Evolutionary conservation across 768 basidiomycete species (phyloP).

Genomic region (Nidularia pulvinata): DNA sequence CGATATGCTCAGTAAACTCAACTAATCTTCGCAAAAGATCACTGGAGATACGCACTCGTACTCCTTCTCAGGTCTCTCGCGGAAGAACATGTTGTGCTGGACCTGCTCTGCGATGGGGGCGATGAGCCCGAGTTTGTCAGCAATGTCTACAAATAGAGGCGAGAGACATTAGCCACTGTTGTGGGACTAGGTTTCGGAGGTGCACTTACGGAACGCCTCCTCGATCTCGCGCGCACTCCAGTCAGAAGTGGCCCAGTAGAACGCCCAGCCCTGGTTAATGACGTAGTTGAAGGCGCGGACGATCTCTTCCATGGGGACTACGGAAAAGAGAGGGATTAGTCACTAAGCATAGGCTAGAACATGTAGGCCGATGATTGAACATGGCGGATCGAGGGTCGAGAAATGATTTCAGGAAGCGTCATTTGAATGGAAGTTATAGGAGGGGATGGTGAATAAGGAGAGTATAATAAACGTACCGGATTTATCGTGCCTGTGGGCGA

Average conservation of each 20-base stretch:
- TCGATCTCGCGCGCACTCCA: conserved; percentile 67
- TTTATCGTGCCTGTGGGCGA: conserved; percentile 66
- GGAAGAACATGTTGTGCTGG: conserved; percentile 72
- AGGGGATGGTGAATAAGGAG: neutral
- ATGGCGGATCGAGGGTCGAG: no score
- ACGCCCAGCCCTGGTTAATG: conserved; percentile 66
- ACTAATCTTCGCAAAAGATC: neutral
- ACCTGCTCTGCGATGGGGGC: conserved; percentile 78
- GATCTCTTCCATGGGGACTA: conserved; percentile 68
- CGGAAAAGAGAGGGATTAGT: neutral
- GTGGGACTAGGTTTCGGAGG: neutral
- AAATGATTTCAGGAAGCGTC: no score
- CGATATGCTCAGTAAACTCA: neutral
- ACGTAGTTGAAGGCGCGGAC: conserved; percentile 78
- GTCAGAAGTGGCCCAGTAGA: conserved; percentile 68
- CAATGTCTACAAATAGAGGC: conserved; percentile 44
- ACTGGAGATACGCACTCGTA: conserved; percentile 43
- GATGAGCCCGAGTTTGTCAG: conserved; percentile 62
- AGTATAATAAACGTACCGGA: conserved; percentile 34
- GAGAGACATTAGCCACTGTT: neutral
- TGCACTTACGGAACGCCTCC: conserved; percentile 51
- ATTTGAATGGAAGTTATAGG: neutral
- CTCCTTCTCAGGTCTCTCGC: conserved; percentile 81
- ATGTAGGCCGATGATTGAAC: no score
- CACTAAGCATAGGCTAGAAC: no score